phyloP scores from a whole-genome alignment of 257 asterid genomes.

The Datura wrightii region DNA sequence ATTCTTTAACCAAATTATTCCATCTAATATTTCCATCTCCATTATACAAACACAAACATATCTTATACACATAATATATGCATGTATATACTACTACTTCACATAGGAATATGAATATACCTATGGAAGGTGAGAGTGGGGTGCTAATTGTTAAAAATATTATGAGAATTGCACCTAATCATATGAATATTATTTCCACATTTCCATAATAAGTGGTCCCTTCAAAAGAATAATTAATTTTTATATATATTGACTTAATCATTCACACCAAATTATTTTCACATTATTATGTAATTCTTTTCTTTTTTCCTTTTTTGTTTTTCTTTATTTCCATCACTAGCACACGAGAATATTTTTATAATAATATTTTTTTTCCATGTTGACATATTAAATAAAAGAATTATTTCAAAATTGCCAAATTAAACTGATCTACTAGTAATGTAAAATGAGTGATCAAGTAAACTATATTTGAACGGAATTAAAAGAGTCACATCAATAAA shows the following conservation, averaged over 20 bases:
- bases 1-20: not conserved
- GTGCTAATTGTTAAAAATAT: not conserved
- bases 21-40: not conserved
- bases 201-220: conserved; percentile 8
- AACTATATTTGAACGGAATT: not conserved
- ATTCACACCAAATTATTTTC: not conserved
- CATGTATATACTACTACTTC: not conserved
- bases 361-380: not conserved
- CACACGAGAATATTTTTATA: not conserved
- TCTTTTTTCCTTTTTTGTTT: not conserved
- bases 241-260: not conserved
- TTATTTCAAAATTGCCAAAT: not conserved
- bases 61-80: not conserved
- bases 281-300: not conserved
- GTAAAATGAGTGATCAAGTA: not conserved
- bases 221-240: not conserved
- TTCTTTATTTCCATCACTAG: not conserved
- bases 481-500: too few relatives aligned
- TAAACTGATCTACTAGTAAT: not conserved
- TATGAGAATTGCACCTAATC: conserved; percentile 22
- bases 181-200: conserved; percentile 9
- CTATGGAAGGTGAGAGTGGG: not conserved
- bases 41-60: not conserved
- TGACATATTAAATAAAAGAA: not conserved
- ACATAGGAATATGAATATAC: not conserved